Conservation (phyloP, 208 protist species). For the Leishmania gerbilli region DNA sequence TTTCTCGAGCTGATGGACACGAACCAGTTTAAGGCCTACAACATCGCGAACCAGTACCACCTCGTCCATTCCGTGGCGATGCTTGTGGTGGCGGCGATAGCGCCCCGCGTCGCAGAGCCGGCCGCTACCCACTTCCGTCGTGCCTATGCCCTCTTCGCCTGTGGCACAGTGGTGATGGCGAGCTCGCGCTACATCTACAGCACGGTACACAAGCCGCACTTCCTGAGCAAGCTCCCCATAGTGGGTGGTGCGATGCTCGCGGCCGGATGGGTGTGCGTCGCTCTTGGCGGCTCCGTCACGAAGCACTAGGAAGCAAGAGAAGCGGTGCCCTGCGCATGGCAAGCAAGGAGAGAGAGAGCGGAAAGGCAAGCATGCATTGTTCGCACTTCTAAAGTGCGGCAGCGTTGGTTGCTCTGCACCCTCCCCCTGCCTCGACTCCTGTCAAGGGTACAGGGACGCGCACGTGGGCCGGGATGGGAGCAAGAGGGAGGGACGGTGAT, state of each 20-base stretch:
- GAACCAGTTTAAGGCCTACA: slow-evolving; percentile 47
- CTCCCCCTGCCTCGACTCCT: not conserved
- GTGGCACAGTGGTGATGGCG: slow-evolving; percentile 34
- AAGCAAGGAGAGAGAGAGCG: not conserved
- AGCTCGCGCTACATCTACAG: slow-evolving; percentile 48
- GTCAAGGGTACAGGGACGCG: not conserved
- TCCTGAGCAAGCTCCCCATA: slow-evolving; percentile 27
- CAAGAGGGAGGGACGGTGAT: not conserved
- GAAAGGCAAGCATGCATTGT: not conserved
- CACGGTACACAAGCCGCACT: slow-evolving; percentile 46
- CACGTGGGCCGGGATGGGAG: not conserved
- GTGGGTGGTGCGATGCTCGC: slow-evolving; percentile 39
- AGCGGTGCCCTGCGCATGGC: not conserved
- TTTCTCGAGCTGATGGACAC: slow-evolving; percentile 52
- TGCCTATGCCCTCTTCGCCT: slow-evolving; percentile 41
- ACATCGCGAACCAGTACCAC: slow-evolving; percentile 67
- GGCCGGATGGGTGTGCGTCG: slow-evolving; percentile 39
- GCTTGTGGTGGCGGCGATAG: slow-evolving; percentile 43
- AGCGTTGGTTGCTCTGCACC: not conserved
- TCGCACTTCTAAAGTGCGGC: not conserved
- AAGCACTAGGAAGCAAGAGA: not conserved
- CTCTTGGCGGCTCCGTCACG: slow-evolving; percentile 20
- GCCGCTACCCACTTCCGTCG: slow-evolving; percentile 30
- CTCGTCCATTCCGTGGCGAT: slow-evolving; percentile 70
- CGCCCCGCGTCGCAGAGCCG: slow-evolving; percentile 27